A percentile compares a stretch with the other conserved stretches of the same genome.
Conservation (phyloP, 805 yeast genomes). For the Zygosaccharomyces siamensis region DNA sequence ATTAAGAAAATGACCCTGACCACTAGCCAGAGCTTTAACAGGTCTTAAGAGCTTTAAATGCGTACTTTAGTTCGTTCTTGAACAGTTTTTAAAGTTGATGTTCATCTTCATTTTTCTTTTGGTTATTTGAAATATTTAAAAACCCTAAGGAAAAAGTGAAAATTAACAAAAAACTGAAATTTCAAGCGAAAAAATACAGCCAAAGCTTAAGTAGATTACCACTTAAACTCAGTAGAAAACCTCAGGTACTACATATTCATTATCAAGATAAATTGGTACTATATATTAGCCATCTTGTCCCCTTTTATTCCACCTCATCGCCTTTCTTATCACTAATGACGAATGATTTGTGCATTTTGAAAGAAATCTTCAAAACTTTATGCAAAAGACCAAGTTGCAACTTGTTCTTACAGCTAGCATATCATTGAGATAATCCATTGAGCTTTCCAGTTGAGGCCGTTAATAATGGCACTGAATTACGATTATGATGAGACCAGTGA, state of each 20-base stretch:
- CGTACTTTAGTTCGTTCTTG: background rate
- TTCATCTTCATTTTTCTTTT: conserved; percentile 1
- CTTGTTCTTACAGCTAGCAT: background rate
- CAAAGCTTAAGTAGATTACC: background rate
- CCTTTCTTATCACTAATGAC: background rate
- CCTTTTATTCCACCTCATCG: background rate
- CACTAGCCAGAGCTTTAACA: background rate
- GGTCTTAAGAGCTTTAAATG: background rate
- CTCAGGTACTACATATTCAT: background rate
- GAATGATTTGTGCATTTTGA: background rate
- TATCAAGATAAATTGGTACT: background rate
- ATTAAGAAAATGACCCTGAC: background rate
- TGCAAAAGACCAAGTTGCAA: conserved; percentile 3
- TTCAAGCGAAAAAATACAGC: background rate
- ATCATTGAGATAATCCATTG: background rate
- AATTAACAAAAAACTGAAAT: background rate
- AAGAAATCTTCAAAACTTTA: background rate
- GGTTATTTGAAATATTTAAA: background rate
- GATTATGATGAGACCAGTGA: conserved; percentile 82
- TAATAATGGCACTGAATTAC: conserved; percentile 33
- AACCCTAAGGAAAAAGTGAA: background rate
- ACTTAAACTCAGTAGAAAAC: background rate
- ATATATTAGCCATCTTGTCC: background rate
- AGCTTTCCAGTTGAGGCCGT: background rate
- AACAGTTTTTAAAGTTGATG: background rate